Percentiles rank a stretch among this genome's conserved stretches.
phyloP scores from a whole-genome alignment of 176 grass and related monocot genomes.

The Oryza nivara region DNA sequence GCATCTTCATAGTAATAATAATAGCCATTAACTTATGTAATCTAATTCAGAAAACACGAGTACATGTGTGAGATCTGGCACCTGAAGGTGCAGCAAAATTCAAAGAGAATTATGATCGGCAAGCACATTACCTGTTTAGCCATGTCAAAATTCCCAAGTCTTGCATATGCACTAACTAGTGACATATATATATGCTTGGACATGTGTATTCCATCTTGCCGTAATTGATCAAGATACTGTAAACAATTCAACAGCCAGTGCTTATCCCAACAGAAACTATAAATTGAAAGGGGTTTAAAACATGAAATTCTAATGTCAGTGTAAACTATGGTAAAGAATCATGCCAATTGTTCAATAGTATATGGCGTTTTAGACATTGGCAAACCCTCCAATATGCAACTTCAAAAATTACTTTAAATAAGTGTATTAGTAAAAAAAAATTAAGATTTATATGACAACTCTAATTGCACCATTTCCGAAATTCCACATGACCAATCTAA shows the following conservation, averaged over 20 bases:
- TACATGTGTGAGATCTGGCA: conserved; percentile 24
- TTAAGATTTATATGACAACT: background rate
- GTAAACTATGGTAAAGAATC: conserved; percentile 32
- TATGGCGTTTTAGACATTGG: background rate
- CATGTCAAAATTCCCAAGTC: conserved; percentile 82
- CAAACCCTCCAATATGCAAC: no score
- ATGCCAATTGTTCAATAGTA: background rate
- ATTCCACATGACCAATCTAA: no score
- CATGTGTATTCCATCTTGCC: conserved; percentile 57
- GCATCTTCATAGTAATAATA: conserved; percentile 9
- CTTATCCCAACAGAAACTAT: no score
- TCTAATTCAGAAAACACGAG: conserved; percentile 14
- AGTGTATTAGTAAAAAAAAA: background rate
- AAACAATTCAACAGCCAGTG: conserved; percentile 42
- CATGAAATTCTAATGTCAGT: conserved; percentile 16
- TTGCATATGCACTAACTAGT: conserved; percentile 76
- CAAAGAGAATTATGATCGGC: conserved; percentile 32
- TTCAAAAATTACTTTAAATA: background rate
- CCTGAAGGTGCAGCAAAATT: conserved; percentile 32
- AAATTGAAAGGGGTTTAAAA: background rate
- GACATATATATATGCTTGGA: conserved; percentile 73
- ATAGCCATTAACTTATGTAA: background rate
- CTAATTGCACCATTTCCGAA: background rate
- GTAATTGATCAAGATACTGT: conserved; percentile 80
- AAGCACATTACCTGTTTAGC: conserved; percentile 82